These are phyloP conservation scores for Chaetomiaceae sp. DNA, from an alignment of 2,329 filamentous ascomycete genomes.

Conservation along the genomic window DNA sequence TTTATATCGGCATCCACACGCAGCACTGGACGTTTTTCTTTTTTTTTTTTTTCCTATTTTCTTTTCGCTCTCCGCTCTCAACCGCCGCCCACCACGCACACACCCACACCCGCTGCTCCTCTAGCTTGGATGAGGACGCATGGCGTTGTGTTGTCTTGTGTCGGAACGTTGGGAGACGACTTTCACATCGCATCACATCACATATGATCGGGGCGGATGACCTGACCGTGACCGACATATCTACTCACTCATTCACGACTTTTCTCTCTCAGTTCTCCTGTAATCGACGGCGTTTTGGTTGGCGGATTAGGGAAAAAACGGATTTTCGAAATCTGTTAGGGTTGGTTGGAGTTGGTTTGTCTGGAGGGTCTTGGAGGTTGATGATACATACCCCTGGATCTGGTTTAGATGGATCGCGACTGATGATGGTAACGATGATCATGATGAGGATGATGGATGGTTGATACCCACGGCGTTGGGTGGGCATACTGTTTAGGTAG, in stretches of 20 bases:
- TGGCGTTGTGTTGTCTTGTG: neutral
- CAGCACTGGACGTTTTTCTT: neutral
- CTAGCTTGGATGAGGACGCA: neutral
- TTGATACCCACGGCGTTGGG: neutral
- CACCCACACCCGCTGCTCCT: neutral
- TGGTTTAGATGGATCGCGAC: neutral
- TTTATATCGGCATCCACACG: too few species aligned
- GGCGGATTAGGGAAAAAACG: neutral
- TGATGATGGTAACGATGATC: neutral
- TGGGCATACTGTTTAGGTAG: neutral
- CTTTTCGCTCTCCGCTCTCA: neutral
- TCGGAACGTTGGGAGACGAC: too few species aligned
- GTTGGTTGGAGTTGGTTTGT: neutral
- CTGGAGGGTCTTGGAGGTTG: neutral
- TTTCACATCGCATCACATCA: neutral
- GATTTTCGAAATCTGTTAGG: slow-evolving; percentile 1
- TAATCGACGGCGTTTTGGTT: neutral
- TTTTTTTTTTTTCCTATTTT: neutral
- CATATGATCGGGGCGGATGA: too few species aligned
- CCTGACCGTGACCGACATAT: too few species aligned
- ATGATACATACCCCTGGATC: neutral
- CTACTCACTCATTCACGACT: neutral
- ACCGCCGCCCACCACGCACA: neutral
- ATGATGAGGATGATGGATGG: neutral
- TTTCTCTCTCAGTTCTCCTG: slow-evolving; percentile 1